Conservation (phyloP, 2,329 filamentous ascomycete species). For the Endothia cerciana region DNA sequence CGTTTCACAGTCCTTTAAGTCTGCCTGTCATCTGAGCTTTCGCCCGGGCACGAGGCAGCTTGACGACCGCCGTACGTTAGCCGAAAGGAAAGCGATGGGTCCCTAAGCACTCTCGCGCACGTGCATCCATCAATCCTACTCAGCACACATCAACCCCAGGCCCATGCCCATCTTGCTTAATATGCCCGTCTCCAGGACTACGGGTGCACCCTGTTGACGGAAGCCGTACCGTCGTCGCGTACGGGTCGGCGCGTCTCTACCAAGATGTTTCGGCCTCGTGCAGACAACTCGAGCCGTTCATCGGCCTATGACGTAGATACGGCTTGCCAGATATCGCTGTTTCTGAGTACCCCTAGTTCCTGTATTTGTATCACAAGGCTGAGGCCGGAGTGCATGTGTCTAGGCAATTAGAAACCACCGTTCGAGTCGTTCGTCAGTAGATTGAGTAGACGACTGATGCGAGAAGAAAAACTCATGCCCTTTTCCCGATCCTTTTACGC, state of each 20-base stretch:
- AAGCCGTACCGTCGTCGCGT: not conserved
- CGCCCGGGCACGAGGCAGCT: no score
- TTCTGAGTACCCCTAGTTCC: not conserved
- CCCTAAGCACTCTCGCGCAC: no score
- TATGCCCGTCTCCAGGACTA: no score
- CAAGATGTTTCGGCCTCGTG: not conserved
- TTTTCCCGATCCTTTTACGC: constrained; percentile 23
- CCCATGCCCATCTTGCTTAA: no score
- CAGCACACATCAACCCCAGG: no score
- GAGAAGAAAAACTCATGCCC: constrained; percentile 20
- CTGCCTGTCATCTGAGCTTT: no score
- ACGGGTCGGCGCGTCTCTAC: not conserved
- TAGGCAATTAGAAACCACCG: constrained; percentile 5
- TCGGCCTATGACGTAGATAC: constrained; percentile 16
- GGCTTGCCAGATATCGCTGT: not conserved
- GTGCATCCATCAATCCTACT: no score
- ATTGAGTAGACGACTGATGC: constrained; percentile 12
- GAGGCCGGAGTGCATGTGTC: not conserved
- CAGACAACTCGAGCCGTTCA: not conserved
- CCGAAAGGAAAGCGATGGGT: no score
- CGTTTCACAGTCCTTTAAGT: not conserved
- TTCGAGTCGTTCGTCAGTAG: not conserved
- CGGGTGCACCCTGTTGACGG: no score
- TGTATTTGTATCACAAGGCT: not conserved
- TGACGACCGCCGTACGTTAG: no score